These are phyloP conservation scores for Fusarium sp. DNA, from an alignment of 2,329 filamentous ascomycete genomes.

Conservation along the genomic window DNA sequence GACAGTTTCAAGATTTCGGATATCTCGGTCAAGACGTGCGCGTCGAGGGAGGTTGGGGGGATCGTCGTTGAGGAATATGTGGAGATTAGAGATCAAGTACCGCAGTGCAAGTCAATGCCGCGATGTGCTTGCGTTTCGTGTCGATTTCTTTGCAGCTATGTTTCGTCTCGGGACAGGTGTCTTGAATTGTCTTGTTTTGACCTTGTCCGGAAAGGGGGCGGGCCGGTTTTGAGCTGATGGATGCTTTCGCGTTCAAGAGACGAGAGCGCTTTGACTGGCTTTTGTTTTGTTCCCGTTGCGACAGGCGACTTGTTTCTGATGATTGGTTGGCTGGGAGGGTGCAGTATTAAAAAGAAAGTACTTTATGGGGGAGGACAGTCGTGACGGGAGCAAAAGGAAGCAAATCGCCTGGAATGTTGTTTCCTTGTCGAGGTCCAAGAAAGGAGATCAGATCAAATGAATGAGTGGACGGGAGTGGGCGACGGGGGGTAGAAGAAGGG, in stretches of 20 bases:
- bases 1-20: slow-evolving; percentile 10
- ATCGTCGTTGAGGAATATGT: slow-evolving; percentile 24
- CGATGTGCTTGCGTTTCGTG: slow-evolving; percentile 17
- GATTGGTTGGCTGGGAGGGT: slow-evolving; percentile 5
- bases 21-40: slow-evolving; percentile 24
- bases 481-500: slow-evolving; percentile 42
- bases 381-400: slow-evolving; percentile 31
- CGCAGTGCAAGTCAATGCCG: slow-evolving; percentile 41
- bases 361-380: slow-evolving; percentile 23
- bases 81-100: slow-evolving; percentile 33
- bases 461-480: slow-evolving; percentile 36
- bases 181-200: slow-evolving; percentile 18
- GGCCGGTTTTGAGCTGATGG: slow-evolving; percentile 5
- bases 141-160: slow-evolving; percentile 14
- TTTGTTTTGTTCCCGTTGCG: slow-evolving; percentile 7
- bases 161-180: slow-evolving; percentile 27
- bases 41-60: slow-evolving; percentile 27
- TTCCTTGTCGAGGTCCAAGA: slow-evolving; percentile 41
- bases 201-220: slow-evolving; percentile 31
- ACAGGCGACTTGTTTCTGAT: slow-evolving; percentile 8
- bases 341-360: slow-evolving; percentile 39
- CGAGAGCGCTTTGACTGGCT: not conserved
- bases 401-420: slow-evolving; percentile 41
- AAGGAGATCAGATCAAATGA: slow-evolving; percentile 40
- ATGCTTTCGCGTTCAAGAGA: not conserved